Evolutionary conservation across 176 grass and related monocot genomes (phyloP), one percentile per base, ranked within the genome.

Genomic region (Triticum aestivum): DNA sequence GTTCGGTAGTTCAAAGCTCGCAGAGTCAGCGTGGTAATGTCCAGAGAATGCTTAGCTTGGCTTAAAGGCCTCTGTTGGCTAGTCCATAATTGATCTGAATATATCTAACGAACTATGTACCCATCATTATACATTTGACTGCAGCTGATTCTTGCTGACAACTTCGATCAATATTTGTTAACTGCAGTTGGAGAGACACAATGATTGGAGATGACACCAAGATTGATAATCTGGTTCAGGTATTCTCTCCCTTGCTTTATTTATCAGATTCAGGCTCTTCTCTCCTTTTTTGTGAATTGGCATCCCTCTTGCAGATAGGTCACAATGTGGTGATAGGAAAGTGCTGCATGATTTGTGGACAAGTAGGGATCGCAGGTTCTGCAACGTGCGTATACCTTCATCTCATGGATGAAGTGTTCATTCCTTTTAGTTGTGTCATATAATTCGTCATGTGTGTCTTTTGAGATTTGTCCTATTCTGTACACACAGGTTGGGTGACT

Each of bases 181-280:
- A 75, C 24, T 88, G 71, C 80, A 96, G 96, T 62, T 98, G 96
- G 96, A 91, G 96, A 88, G 93, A 98, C 56, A 96, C 92, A 49
- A 27, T 91, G 11, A 91, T 98, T 54, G 93, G 93, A 85, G 82
- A 96, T 90, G 81, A 92, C 77, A 98, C 92, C 24, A 98, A 98
- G 82, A 92, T 98, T 88, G 96, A 98, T 80, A 98, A 98, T 90
- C 88, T 98, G 34, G 96, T 96, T 70, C 93, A 98, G 90, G 96
- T 98, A 72, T 26, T 23, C 33, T 70, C 11, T 29, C 34, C 66
- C 41, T 18, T 73, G 8, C 61, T 54, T 77, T 45, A 49, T 2
- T 87, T 4, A 20, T 52, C 86, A 67, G 8, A 58, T 59, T 21
- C 54, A 59, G 54, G 18, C 20, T 73, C 21, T 33, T 78, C 11